Evolutionary conservation across 441 rosid species (phyloP).

Genomic region (Raphanus hybrid): DNA sequence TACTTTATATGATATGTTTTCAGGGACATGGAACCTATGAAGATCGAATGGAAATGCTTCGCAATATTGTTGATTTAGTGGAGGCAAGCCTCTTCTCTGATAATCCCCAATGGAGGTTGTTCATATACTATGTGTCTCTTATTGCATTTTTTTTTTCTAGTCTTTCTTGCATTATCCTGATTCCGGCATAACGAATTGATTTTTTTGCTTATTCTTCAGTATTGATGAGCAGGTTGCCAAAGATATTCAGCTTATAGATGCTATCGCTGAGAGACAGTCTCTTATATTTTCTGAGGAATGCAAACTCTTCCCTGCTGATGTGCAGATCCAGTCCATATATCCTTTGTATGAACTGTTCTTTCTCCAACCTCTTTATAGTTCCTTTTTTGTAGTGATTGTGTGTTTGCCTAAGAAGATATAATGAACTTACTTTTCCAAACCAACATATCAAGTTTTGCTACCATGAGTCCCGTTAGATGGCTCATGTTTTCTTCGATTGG

Average conservation of each 20-base stretch:
- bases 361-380: background rate
- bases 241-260: conserved; percentile 86
- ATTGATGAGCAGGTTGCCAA: conserved; percentile 91
- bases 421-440: background rate
- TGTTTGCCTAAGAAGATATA: background rate
- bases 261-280: conserved; percentile 92
- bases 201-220: conserved; percentile 55
- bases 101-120: conserved; percentile 95
- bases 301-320: conserved; percentile 96
- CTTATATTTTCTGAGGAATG: conserved; percentile 93
- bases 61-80: conserved; percentile 88
- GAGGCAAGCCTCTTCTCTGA: conserved; percentile 94
- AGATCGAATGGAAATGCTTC: conserved; percentile 95
- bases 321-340: conserved; percentile 92
- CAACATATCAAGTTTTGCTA: background rate
- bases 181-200: conserved; percentile 27
- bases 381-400: conserved; percentile 6
- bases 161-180: background rate
- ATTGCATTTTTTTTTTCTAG: conserved; percentile 3
- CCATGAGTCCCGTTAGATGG: conserved; percentile 3
- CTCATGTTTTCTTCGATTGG: background rate
- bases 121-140: background rate
- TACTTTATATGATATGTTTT: conserved; percentile 20
- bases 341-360: conserved; percentile 62
- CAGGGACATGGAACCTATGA: conserved; percentile 95